These are phyloP conservation scores for Eucalyptus marginata DNA, from an alignment of 345 rosid genomes.

Conservation along the genomic window DNA sequence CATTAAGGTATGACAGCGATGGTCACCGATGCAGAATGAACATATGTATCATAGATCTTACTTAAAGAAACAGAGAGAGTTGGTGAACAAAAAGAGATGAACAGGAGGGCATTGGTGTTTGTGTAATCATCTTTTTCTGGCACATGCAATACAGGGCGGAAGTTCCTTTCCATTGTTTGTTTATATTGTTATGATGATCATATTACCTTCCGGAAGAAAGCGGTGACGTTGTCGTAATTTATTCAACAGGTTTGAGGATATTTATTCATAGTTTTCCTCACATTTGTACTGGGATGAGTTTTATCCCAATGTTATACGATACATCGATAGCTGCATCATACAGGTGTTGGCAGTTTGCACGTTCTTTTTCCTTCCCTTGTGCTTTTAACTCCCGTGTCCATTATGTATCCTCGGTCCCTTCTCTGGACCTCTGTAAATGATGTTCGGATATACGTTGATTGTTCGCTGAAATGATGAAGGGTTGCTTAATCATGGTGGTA, in stretches of 20 bases:
- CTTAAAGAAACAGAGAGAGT: slow-evolving; percentile 2
- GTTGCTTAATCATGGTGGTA: background rate
- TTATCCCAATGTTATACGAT: background rate
- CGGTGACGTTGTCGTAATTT: background rate
- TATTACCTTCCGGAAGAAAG: background rate
- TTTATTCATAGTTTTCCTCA: background rate
- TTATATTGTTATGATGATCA: background rate
- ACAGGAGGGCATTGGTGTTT: background rate
- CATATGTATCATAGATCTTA: slow-evolving; percentile 17
- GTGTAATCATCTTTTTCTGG: background rate
- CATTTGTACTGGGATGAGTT: background rate
- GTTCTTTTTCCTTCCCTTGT: background rate
- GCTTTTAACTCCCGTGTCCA: background rate
- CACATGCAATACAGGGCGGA: background rate
- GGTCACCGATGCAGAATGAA: background rate
- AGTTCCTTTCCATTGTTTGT: background rate
- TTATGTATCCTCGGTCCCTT: background rate
- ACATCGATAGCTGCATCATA: background rate
- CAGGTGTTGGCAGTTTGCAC: background rate
- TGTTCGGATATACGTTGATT: background rate
- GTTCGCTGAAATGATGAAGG: background rate
- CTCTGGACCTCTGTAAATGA: background rate
- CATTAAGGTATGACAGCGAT: slow-evolving; percentile 14
- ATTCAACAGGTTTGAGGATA: background rate
- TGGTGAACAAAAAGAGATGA: background rate